Evolutionary conservation across 2,329 filamentous ascomycete species (phyloP), one percentile per base, ranked within the genome.

Genomic region (Aspergillus sojae): DNA sequence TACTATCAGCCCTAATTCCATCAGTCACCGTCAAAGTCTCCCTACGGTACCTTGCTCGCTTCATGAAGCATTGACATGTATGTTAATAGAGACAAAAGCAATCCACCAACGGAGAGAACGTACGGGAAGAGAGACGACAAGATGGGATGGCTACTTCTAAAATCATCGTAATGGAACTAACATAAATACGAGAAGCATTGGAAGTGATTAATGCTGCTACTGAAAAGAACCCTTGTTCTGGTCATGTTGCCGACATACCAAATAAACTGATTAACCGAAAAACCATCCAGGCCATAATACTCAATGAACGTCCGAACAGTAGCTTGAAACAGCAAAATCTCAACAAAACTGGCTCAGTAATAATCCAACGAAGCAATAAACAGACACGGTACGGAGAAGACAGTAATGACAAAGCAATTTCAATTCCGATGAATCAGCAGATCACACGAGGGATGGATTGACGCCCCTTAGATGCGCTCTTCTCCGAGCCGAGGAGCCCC

Each of bases 401-500:
- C 48, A 61, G 23, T 28, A 23, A 6, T 28, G 16, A 28, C 12
- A 30, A 9, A 50, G 26, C 14, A 30, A 50, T 50, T 30, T 19
- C 16, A 52, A 34, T 34, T 12, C 6, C 21, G 48, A 52, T 61
- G 19, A 58, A 32, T 57, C 50, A 28, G 21, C 21, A 34, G 21
- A n/a, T 53, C 48, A 6, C 36, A 46, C 28, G 32, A 61, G 12
- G 19, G 55, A 46, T 62, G 61, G 46, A 55, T 55, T 32, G 56
- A 54, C 26, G 56, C 57, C 59, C 26, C 54, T 62, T 50, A 70
- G 50, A 70, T 53, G 58, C 64, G 61, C 62, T 75, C 71, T 78
- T 89, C 88, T 43, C 88, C 88, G 74, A 90, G 77, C 71, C 87
- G 81, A 54, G 88, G 87, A 68, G 84, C 84, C 67, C 87, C 87